A percentile compares a stretch with the other conserved stretches of the same genome.
Evolutionary conservation across 2,329 filamentous ascomycete species (phyloP).

Genomic region (Chaetomium strumarium): DNA sequence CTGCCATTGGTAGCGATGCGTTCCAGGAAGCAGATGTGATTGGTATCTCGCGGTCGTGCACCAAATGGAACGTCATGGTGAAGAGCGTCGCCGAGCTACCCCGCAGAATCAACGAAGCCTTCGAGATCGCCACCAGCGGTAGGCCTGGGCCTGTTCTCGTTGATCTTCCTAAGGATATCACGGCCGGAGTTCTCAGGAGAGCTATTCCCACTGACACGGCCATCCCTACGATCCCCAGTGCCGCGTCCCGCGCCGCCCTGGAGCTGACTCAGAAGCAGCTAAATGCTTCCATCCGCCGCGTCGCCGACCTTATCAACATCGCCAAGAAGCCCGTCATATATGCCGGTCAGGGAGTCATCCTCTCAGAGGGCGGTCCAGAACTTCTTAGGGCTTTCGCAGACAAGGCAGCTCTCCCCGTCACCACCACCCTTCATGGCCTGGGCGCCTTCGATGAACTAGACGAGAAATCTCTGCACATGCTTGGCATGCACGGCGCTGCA

Average conservation of each 20-base stretch:
- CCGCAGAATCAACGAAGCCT: constrained; percentile 91
- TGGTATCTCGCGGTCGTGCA: constrained; percentile 90
- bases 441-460: constrained; percentile 91
- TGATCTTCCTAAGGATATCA: constrained; percentile 94
- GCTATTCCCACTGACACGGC: constrained; percentile 73
- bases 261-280: constrained; percentile 69
- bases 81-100: constrained; percentile 92
- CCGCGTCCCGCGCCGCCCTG: constrained; percentile 75
- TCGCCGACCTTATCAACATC: constrained; percentile 76
- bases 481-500: constrained; percentile 95
- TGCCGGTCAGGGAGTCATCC: constrained; percentile 84
- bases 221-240: constrained; percentile 75
- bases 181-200: constrained; percentile 72
- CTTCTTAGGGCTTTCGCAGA: constrained; percentile 82
- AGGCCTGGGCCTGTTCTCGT: constrained; percentile 92
- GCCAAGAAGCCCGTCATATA: constrained; percentile 95
- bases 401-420: constrained; percentile 87
- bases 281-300: constrained; percentile 64
- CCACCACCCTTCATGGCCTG: constrained; percentile 89
- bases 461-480: constrained; percentile 93
- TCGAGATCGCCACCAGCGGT: constrained; percentile 93
- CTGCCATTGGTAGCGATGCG: constrained; percentile 86
- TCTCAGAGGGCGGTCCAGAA: constrained; percentile 69
- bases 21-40: constrained; percentile 96
- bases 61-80: constrained; percentile 99